Percentiles rank a stretch among this genome's conserved stretches.
These are phyloP conservation scores for Henningerozyma blattae DNA, from an alignment of 805 yeast genomes.

Conservation along the genomic window DNA sequence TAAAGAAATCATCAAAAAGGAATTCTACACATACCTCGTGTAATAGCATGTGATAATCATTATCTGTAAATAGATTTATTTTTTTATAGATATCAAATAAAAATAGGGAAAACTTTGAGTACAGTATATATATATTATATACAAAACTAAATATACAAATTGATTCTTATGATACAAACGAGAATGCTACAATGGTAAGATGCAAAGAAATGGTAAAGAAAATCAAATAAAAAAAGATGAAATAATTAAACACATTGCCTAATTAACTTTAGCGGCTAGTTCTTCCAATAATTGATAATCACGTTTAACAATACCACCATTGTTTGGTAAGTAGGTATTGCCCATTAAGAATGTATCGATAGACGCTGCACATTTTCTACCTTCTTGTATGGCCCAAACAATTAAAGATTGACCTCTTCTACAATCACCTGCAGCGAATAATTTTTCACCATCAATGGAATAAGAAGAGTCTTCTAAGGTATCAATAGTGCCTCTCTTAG, in stretches of 20 bases:
- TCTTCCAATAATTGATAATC: conserved; percentile 67
- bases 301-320: conserved; percentile 85
- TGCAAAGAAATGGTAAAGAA: conserved; percentile 1
- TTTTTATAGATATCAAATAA: no score
- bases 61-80: no score
- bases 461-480: conserved; percentile 47
- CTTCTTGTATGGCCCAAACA: conserved; percentile 99
- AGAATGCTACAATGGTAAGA: no score
- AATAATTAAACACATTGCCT: background rate
- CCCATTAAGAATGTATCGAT: conserved; percentile 77
- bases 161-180: no score
- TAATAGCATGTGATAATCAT: no score
- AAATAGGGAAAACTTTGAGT: no score
- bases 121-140: no score
- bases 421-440: conserved; percentile 97
- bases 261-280: conserved; percentile 36
- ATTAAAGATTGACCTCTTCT: conserved; percentile 97
- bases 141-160: no score
- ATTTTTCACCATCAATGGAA: conserved; percentile 45
- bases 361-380: conserved; percentile 95
- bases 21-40: no score
- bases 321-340: conserved; percentile 75
- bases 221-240: no score
- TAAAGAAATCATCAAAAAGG: no score
- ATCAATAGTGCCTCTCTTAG: conserved; percentile 74